Conservation (phyloP, 1,139 yeast genomes). For the Lodderomyces parapsilosis region DNA sequence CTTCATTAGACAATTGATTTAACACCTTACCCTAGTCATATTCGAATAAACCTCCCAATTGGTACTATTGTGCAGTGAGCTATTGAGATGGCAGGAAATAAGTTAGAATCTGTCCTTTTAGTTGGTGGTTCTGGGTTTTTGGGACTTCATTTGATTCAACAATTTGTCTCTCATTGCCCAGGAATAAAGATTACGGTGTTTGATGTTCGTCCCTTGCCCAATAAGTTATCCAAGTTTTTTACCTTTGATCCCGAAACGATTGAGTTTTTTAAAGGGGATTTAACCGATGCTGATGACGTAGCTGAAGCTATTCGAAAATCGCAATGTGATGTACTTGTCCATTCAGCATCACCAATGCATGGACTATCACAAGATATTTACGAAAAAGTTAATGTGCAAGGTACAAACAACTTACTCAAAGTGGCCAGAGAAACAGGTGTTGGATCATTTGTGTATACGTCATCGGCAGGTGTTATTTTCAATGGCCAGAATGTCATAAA, state of each 20-base stretch:
- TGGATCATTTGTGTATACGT: slow-evolving; percentile 84
- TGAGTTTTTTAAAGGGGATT: slow-evolving; percentile 73
- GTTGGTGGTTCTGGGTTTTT: slow-evolving; percentile 96
- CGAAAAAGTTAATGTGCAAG: slow-evolving; percentile 86
- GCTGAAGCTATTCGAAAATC: slow-evolving; percentile 57
- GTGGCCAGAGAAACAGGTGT: slow-evolving; percentile 57
- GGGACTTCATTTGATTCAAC: slow-evolving; percentile 88
- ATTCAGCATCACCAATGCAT: slow-evolving; percentile 95
- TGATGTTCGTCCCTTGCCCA: slow-evolving; percentile 87
- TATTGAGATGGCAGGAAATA: background rate
- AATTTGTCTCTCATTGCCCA: slow-evolving; percentile 68
- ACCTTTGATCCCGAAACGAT: slow-evolving; percentile 64
- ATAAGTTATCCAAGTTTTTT: slow-evolving; percentile 64
- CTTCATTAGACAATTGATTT: too few species aligned
- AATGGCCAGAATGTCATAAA: slow-evolving; percentile 88
- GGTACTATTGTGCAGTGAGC: too few species aligned
- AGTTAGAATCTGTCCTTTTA: slow-evolving; percentile 51
- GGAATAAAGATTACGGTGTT: slow-evolving; percentile 78
- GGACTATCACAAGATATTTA: slow-evolving; percentile 79
- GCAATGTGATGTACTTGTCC: slow-evolving; percentile 78
- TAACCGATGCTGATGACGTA: slow-evolving; percentile 74
- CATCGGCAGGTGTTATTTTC: slow-evolving; percentile 96
- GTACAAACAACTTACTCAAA: slow-evolving; percentile 73
- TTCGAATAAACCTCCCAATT: too few species aligned
- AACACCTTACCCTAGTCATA: too few species aligned